Percentiles rank a stretch among this genome's conserved stretches.
These are phyloP conservation scores for Pholiota adiposa DNA, from an alignment of 1,284 basidiomycete species.

Conservation along the genomic window DNA sequence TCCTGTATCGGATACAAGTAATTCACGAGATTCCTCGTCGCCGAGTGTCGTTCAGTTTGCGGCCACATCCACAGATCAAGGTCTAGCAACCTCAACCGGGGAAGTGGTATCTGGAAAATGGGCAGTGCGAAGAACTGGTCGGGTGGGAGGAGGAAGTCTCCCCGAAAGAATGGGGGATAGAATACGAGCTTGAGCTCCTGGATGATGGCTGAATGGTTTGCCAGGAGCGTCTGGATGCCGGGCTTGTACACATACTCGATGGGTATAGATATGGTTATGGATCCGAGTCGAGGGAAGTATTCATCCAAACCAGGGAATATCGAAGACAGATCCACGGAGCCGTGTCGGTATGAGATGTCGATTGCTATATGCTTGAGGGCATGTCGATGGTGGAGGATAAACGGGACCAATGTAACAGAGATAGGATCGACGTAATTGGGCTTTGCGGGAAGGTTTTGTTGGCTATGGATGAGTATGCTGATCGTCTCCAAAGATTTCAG, in stretches of 20 bases:
- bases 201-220: conserved; percentile 7
- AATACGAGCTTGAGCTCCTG: conserved; percentile 6
- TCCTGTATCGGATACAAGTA: conserved; percentile 7
- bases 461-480: conserved; percentile 8
- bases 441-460: background rate
- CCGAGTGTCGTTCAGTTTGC: background rate
- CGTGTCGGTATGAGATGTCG: conserved; percentile 4
- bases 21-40: conserved; percentile 1
- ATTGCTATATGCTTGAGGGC: conserved; percentile 13
- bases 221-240: conserved; percentile 8
- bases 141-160: background rate
- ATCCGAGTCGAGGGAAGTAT: conserved; percentile 8
- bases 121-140: conserved; percentile 8
- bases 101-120: conserved; percentile 7
- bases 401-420: conserved; percentile 6
- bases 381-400: conserved; percentile 15
- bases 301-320: conserved; percentile 13
- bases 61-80: conserved; percentile 13
- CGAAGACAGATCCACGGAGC: conserved; percentile 8
- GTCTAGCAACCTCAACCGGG: conserved; percentile 3
- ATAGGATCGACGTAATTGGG: background rate
- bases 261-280: conserved; percentile 8
- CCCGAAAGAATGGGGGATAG: background rate
- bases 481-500: conserved; percentile 16
- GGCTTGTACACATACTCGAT: conserved; percentile 3